These are phyloP conservation scores for Claviceps paspali DNA, from an alignment of 2,329 filamentous ascomycete species.

Conservation along the genomic window DNA sequence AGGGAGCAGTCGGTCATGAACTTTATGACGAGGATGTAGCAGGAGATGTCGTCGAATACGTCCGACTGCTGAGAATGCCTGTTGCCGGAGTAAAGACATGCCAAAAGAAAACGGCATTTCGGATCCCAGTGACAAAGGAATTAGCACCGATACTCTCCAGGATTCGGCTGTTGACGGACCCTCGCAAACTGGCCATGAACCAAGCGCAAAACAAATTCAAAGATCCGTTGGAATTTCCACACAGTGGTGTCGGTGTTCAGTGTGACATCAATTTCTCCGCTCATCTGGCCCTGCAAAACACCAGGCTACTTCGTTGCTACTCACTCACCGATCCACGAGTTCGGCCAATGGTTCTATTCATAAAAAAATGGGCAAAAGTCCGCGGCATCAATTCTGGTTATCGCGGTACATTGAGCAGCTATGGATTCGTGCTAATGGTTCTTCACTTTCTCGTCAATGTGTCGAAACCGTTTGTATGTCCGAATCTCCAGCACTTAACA, in stretches of 20 bases:
- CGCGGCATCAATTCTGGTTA: constrained; percentile 80
- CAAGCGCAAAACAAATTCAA: constrained; percentile 38
- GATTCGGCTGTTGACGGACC: constrained; percentile 32
- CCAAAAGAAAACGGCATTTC: constrained; percentile 8
- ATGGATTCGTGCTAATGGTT: constrained; percentile 86
- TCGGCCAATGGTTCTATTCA: constrained; percentile 61
- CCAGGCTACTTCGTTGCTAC: constrained; percentile 68
- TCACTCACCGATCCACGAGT: constrained; percentile 65
- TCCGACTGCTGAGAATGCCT: constrained; percentile 31
- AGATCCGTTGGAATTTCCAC: constrained; percentile 61
- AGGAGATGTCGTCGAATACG: constrained; percentile 29
- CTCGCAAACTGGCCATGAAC: constrained; percentile 32
- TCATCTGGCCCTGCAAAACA: constrained; percentile 71
- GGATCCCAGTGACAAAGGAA: constrained; percentile 23
- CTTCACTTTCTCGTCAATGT: constrained; percentile 81
- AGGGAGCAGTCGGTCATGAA: constrained; percentile 33
- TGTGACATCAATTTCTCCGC: constrained; percentile 90
- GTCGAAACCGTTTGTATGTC: constrained; percentile 63
- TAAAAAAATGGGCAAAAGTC: constrained; percentile 82
- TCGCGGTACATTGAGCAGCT: constrained; percentile 72
- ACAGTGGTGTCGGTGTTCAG: constrained; percentile 62
- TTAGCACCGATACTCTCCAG: constrained; percentile 21
- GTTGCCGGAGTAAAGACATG: constrained; percentile 10
- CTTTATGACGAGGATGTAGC: constrained; percentile 25
- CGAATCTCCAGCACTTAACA: constrained; percentile 57